Conservation (phyloP, 1,284 basidiomycete genomes). For the Ustilago hordei region DNA sequence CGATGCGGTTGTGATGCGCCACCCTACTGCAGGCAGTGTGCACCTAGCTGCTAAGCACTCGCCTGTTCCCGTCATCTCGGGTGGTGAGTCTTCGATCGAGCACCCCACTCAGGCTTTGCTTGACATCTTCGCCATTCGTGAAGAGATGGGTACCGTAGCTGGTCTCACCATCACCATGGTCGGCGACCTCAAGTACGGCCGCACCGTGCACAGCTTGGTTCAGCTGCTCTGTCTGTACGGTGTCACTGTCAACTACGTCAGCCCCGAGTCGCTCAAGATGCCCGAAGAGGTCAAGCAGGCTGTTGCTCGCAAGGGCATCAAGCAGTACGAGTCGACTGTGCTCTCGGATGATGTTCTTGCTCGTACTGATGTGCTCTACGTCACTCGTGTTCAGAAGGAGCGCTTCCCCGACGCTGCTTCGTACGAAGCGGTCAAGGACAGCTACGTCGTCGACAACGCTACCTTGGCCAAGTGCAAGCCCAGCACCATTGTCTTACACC, state of each 20-base stretch:
- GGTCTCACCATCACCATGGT: conserved; percentile 91
- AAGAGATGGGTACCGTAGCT: conserved; percentile 97
- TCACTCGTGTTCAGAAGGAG: conserved; percentile 95
- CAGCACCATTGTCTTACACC: conserved; percentile 98
- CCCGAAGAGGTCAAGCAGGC: conserved; percentile 85
- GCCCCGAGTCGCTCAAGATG: conserved; percentile 91
- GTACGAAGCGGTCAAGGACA: conserved; percentile 91
- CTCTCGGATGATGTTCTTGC: conserved; percentile 85
- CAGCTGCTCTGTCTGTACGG: conserved; percentile 85
- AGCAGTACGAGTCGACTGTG: conserved; percentile 84
- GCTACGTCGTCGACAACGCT: conserved; percentile 93
- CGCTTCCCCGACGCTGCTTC: conserved; percentile 85
- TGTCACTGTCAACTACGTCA: conserved; percentile 94
- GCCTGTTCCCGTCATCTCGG: conserved; percentile 94
- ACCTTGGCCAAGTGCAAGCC: conserved; percentile 90
- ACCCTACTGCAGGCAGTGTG: conserved; percentile 91
- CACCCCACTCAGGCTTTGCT: conserved; percentile 87
- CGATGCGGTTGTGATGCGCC: conserved; percentile 93
- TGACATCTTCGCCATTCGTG: conserved; percentile 97
- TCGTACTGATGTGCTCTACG: conserved; percentile 96
- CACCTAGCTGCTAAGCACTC: conserved; percentile 82
- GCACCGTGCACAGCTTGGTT: conserved; percentile 96
- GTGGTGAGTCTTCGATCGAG: conserved; percentile 96
- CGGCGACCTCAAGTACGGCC: conserved; percentile 97
- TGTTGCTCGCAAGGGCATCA: conserved; percentile 71